phyloP scores from a whole-genome alignment of 2,329 filamentous ascomycete genomes.

The Colletotrichum lindemuthianum region DNA sequence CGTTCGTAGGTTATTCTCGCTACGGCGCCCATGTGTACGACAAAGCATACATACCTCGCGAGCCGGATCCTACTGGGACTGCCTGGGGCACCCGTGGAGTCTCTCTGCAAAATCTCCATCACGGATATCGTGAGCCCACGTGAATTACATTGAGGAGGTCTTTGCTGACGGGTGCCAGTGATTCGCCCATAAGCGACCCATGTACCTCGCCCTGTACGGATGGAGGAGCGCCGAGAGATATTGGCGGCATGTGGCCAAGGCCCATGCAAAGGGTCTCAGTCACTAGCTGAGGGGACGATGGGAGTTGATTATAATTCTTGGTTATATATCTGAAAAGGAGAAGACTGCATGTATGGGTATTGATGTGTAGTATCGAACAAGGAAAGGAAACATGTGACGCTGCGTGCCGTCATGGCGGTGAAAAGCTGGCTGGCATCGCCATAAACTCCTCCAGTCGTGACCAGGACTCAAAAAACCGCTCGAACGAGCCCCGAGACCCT shows the following conservation, averaged over 20 bases:
- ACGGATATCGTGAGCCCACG: conserved; percentile 48
- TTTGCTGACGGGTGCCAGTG: conserved; percentile 34
- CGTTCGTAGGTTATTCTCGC: conserved; percentile 39
- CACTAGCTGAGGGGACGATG: conserved; percentile 12
- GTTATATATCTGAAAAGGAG: no score
- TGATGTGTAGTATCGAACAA: no score
- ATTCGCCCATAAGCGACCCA: conserved; percentile 55
- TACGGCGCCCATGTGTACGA: conserved; percentile 42
- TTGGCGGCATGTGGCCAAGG: conserved; percentile 47
- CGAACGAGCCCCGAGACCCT: conserved; percentile 8
- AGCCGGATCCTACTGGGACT: conserved; percentile 56
- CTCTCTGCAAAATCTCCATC: conserved; percentile 56
- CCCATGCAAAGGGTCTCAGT: conserved; percentile 37
- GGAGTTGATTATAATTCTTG: no score
- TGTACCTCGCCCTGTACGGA: conserved; percentile 55
- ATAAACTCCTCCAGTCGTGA: no score
- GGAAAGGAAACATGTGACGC: no score
- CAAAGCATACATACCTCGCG: conserved; percentile 47
- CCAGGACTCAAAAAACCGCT: background rate
- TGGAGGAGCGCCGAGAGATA: conserved; percentile 50
- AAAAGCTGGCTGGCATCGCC: no score
- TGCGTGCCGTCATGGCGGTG: no score
- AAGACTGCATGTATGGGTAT: no score
- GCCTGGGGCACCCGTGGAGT: conserved; percentile 56
- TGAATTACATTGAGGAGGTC: accelerated